A percentile compares a stretch with the other conserved stretches of the same genome.
phyloP scores from a whole-genome alignment of 2,329 filamentous ascomycete genomes.

The Leptographium radiaticola region DNA sequence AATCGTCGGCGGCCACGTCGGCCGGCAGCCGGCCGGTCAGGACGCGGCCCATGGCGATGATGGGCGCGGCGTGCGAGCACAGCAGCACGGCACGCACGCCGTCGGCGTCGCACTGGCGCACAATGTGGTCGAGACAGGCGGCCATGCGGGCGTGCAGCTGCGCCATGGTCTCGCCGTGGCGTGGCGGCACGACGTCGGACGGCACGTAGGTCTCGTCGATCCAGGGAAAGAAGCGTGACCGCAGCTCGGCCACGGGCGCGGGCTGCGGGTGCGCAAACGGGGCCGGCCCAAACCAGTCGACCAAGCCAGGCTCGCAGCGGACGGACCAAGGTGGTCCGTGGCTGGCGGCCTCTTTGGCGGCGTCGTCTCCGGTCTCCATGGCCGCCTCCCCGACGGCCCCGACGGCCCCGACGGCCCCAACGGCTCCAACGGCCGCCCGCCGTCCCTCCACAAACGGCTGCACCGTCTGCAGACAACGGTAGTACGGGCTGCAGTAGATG shows the following conservation, averaged over 20 bases:
- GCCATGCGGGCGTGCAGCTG: conserved; percentile 72
- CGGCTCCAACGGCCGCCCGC: not conserved
- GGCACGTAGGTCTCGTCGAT: conserved; percentile 38
- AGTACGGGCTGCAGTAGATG: conserved; percentile 78
- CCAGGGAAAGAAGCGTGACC: conserved; percentile 51
- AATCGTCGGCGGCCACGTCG: conserved; percentile 62
- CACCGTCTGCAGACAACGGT: conserved; percentile 77
- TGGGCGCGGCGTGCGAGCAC: conserved; percentile 78
- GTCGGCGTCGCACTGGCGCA: conserved; percentile 58
- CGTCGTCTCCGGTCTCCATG: not conserved
- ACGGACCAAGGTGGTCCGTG: conserved; percentile 23
- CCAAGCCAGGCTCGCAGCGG: conserved; percentile 44
- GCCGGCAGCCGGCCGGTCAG: conserved; percentile 69
- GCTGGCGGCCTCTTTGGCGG: not conserved
- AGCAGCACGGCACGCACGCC: conserved; percentile 61
- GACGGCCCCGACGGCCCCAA: not conserved
- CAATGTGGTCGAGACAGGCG: conserved; percentile 54
- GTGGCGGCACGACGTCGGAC: conserved; percentile 53
- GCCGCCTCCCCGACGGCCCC: not conserved
- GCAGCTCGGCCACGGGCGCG: conserved; percentile 49
- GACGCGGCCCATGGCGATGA: conserved; percentile 75
- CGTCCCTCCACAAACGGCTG: conserved; percentile 43
- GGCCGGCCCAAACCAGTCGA: conserved; percentile 87
- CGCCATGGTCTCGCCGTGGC: conserved; percentile 64
- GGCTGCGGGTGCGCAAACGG: conserved; percentile 76